Base-by-base conservation (phyloP, 1,139 yeast species). In the Lodderomyces elongisporus region DNA sequence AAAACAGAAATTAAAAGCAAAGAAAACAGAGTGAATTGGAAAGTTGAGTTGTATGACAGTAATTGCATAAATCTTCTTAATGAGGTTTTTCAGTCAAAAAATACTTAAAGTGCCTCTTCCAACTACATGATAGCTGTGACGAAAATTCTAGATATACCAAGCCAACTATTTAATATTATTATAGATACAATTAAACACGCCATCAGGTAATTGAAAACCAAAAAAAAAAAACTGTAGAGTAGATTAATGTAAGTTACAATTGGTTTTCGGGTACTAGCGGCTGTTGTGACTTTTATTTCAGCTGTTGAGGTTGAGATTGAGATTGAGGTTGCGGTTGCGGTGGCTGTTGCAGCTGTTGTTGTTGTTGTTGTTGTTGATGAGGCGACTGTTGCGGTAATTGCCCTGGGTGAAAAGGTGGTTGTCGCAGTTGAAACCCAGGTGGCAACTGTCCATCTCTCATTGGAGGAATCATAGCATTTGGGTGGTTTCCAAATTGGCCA, bases 391-490 rank as follows among this genome's bases (percentile, higher is more conserved):
- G 42, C 17, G 39, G 42, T 15, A 40, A 44, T 24, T 39, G 49
- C 14, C 33, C 48, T 26, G 42, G 50, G 32, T 33, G 38, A 20
- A 36, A 47, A 30, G 42, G 47, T 31, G 39, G 47, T 27, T 42
- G 45, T 24, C 36, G 45, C 21, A 42, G 47, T 35, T 44, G 47
- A 24, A 42, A 48, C 20, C 38, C 47, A 32, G 40, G 45, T 20
- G 45, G 48, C 18, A 47, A 51, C n/a, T n/a, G n/a, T n/a, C n/a
- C n/a, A n/a, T n/a, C n/a, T n/a, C n/a, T n/a, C n/a, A n/a, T n/a
- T 33, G 47, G 36, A 31, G 47, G 48, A 51, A 57, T 46, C 51
- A 52, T 49, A 17, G 48, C 49, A 30, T 40, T 39, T 12, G 35
- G 35, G 20, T 32, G 32, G 27, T 36, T 36, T 33, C 36, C 27